phyloP scores from a whole-genome alignment of 768 basidiomycete genomes.

The Lactarius indigo region DNA sequence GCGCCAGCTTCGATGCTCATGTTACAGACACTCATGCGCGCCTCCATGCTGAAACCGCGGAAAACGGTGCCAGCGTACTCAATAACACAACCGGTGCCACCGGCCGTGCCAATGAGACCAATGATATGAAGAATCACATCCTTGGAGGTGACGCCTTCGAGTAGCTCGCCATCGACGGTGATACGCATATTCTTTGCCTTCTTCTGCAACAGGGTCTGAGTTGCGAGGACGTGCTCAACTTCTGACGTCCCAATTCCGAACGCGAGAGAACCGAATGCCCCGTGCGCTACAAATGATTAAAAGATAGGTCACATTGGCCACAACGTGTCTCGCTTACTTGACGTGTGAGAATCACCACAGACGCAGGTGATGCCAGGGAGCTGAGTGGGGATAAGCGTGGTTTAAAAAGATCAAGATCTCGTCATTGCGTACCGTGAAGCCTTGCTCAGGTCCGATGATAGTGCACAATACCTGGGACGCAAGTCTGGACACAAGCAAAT shows the following conservation, averaged over 20 bases:
- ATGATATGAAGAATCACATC: constrained; percentile 66
- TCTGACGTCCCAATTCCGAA: constrained; percentile 69
- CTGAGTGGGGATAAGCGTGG: constrained; percentile 24
- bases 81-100: constrained; percentile 62
- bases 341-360: constrained; percentile 66
- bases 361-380: constrained; percentile 49
- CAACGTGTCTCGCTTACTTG: constrained; percentile 38
- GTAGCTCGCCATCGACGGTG: constrained; percentile 53
- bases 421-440: constrained; percentile 45
- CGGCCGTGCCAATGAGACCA: constrained; percentile 60
- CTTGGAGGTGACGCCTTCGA: constrained; percentile 56
- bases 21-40: constrained; percentile 59
- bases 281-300: constrained; percentile 42
- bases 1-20: constrained; percentile 69
- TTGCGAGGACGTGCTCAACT: constrained; percentile 67
- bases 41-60: constrained; percentile 58
- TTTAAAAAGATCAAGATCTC: neutral
- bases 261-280: constrained; percentile 63
- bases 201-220: constrained; percentile 58
- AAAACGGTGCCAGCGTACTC: constrained; percentile 59
- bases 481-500: constrained; percentile 2
- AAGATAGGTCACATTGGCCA: neutral
- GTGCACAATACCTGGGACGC: constrained; percentile 46
- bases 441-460: constrained; percentile 65
- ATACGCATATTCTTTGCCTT: constrained; percentile 67